phyloP scores from a whole-genome alignment of 768 basidiomycete species.

The Pilatotrama ljubarskyi region DNA sequence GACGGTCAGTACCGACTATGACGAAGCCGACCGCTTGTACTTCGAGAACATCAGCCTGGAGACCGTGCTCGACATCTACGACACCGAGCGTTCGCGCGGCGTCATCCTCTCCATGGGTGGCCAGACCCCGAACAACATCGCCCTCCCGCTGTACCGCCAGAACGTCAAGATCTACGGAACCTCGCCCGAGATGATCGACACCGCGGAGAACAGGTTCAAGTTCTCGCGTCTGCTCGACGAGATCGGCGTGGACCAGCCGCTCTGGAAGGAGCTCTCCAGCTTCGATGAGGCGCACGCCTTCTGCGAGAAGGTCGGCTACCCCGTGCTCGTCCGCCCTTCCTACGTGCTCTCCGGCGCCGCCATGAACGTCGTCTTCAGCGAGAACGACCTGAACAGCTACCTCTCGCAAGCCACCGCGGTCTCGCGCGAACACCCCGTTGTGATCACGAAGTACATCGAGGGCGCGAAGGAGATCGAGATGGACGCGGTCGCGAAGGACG shows the following conservation, averaged over 20 bases:
- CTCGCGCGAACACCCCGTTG: conserved; percentile 94
- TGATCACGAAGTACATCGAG: conserved; percentile 99
- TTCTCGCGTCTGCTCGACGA: conserved; percentile 97
- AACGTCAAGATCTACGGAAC: conserved; percentile 99
- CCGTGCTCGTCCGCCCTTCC: conserved; percentile 94
- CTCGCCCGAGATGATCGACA: conserved; percentile 99
- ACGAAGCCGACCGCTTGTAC: conserved; percentile 97
- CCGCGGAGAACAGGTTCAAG: conserved; percentile 98
- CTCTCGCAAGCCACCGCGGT: conserved; percentile 94
- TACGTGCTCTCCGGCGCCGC: conserved; percentile 99
- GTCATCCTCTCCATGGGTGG: conserved; percentile 98
- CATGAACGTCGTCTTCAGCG: conserved; percentile 98
- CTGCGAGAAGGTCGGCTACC: conserved; percentile 92
- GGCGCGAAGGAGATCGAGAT: conserved; percentile 99
- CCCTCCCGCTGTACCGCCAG: conserved; percentile 91
- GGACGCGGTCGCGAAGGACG: conserved; percentile 97
- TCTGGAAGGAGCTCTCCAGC: conserved; percentile 95
- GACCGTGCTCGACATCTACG: conserved; percentile 96
- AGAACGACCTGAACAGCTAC: conserved; percentile 88
- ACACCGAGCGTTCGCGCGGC: conserved; percentile 83
- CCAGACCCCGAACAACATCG: conserved; percentile 98
- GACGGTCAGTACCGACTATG: conserved; percentile 98
- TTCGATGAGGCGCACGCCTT: conserved; percentile 86
- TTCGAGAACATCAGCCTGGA: conserved; percentile 99
- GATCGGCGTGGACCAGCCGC: conserved; percentile 97